Evolutionary conservation across 768 basidiomycete genomes (phyloP).

Genomic region (Agaricus blazei): DNA sequence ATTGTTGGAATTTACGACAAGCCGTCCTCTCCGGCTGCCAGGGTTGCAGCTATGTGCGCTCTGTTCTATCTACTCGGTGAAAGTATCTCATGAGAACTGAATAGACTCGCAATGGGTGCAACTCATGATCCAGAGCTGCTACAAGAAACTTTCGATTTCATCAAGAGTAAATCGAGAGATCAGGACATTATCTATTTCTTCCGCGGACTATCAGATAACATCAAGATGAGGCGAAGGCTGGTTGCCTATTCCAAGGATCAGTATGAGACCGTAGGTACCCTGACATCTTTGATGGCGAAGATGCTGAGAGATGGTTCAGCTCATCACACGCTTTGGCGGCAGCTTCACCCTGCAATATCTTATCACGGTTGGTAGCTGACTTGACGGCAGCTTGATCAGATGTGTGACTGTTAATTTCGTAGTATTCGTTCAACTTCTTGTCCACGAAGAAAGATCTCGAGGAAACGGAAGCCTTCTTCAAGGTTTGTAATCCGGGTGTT

Average conservation of each 20-base stretch:
- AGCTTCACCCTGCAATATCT: conserved; percentile 55
- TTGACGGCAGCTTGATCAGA: background rate
- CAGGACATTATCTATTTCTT: conserved; percentile 67
- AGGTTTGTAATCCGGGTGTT: conserved; percentile 35
- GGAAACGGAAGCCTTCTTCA: conserved; percentile 67
- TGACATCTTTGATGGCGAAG: background rate
- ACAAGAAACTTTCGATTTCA: conserved; percentile 57
- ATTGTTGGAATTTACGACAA: conserved; percentile 64
- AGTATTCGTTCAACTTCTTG: conserved; percentile 39
- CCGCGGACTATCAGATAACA: conserved; percentile 51
- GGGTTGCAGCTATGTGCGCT: conserved; percentile 64
- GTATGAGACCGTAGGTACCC: conserved; percentile 52
- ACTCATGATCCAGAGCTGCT: conserved; percentile 53
- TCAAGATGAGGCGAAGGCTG: conserved; percentile 45
- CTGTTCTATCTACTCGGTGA: background rate
- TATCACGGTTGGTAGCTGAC: conserved; percentile 38
- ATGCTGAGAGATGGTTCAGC: conserved; percentile 25
- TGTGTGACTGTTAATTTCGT: background rate
- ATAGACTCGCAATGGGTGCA: conserved; percentile 60
- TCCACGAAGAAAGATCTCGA: conserved; percentile 66
- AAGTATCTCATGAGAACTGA: conserved; percentile 11
- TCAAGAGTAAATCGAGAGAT: conserved; percentile 46
- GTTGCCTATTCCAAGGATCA: conserved; percentile 65
- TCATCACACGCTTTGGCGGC: conserved; percentile 66
- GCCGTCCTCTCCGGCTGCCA: conserved; percentile 68